Evolutionary conservation across 148 eudicot genomes (phyloP).

Genomic region (Selenicereus undatus): DNA sequence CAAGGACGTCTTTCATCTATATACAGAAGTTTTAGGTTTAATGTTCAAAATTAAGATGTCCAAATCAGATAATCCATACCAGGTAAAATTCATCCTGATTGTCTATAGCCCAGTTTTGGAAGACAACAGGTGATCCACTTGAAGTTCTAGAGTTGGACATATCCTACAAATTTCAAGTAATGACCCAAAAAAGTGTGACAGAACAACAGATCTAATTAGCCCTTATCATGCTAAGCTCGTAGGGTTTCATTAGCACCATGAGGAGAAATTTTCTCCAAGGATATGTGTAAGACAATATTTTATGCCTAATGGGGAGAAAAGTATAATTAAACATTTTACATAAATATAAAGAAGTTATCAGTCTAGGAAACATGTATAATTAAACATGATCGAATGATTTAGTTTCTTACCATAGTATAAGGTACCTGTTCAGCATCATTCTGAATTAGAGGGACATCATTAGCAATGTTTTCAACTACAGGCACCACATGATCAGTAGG

Average conservation of each 20-base stretch:
- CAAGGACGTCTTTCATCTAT: neutral
- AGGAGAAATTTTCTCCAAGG: too few species aligned
- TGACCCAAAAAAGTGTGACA: neutral
- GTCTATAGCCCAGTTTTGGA: neutral
- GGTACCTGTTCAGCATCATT: neutral
- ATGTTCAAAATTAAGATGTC: neutral
- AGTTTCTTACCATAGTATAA: neutral
- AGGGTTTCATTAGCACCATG: too few species aligned
- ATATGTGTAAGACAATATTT: too few species aligned
- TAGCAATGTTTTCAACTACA: neutral
- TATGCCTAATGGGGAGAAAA: too few species aligned
- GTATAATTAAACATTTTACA: too few species aligned
- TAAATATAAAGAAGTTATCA: too few species aligned
- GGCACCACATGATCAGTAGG: neutral
- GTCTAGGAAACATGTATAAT: neutral
- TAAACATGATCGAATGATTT: neutral
- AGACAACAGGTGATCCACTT: neutral
- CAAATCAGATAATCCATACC: neutral
- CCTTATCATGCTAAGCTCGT: too few species aligned
- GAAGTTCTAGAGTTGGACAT: neutral
- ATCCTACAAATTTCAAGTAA: slow-evolving; percentile 17
- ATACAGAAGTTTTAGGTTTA: neutral
- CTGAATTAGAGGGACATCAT: neutral
- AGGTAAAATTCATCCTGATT: slow-evolving; percentile 1
- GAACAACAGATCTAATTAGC: neutral